Percentiles rank a stretch among this genome's conserved stretches.
phyloP scores from a whole-genome alignment of 352 stramenopile genomes.

The Phytophthora capsici region DNA sequence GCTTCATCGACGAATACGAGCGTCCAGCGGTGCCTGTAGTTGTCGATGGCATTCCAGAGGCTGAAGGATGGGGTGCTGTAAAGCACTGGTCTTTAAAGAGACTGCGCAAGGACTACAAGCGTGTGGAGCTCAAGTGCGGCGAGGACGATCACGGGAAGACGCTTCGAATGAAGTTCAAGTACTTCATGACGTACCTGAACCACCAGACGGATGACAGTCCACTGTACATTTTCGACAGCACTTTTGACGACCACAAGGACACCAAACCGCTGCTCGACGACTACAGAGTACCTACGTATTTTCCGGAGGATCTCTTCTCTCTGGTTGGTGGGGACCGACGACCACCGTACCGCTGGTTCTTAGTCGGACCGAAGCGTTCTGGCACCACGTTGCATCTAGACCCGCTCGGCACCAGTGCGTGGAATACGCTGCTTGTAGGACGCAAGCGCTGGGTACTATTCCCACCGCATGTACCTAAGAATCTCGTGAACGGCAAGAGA shows the following conservation, averaged over 20 bases:
- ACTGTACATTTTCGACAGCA: conserved; percentile 98
- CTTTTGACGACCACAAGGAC: conserved; percentile 88
- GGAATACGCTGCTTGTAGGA: conserved; percentile 95
- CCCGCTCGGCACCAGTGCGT: conserved; percentile 95
- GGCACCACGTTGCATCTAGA: conserved; percentile 96
- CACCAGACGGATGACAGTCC: conserved; percentile 89
- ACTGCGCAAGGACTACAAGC: conserved; percentile 80
- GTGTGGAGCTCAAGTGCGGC: conserved; percentile 79
- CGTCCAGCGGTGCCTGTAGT: conserved; percentile 73
- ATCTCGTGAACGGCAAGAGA: conserved; percentile 78
- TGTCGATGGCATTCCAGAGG: conserved; percentile 84
- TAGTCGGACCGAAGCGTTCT: conserved; percentile 92
- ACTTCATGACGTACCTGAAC: conserved; percentile 80
- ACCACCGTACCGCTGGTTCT: conserved; percentile 97
- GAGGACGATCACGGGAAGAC: conserved; percentile 83
- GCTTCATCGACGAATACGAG: conserved; percentile 90
- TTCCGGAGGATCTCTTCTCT: conserved; percentile 85
- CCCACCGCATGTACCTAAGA: conserved; percentile 86
- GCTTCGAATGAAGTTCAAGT: conserved; percentile 85
- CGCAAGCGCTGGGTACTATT: conserved; percentile 98
- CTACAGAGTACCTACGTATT: conserved; percentile 85
- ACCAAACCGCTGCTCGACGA: conserved; percentile 79
- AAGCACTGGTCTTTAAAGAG: conserved; percentile 83
- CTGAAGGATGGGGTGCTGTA: conserved; percentile 73
- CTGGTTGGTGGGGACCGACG: conserved; percentile 82